Conservation (phyloP, 2,329 filamentous ascomycete species). For the Verticillium tricorpus region DNA sequence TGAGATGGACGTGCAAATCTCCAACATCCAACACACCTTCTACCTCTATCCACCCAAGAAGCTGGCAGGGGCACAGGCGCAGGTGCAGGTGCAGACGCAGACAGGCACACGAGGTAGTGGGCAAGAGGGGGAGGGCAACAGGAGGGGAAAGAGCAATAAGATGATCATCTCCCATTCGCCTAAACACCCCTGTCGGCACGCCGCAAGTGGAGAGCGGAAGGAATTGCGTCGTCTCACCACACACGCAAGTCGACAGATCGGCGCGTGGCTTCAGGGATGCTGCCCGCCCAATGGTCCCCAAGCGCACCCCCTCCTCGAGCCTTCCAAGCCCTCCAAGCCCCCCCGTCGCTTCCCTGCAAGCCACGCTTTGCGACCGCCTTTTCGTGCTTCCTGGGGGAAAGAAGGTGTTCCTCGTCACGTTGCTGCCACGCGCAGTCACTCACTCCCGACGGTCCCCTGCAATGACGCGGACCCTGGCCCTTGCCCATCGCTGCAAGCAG, state of each 20-base stretch:
- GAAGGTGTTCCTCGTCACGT: slow-evolving; percentile 10
- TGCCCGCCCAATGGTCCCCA: slow-evolving; percentile 4
- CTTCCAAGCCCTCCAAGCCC: slow-evolving; percentile 4
- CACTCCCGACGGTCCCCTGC: neutral
- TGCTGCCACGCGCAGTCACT: slow-evolving; percentile 10
- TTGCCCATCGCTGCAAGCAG: neutral
- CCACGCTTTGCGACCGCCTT: slow-evolving; percentile 11
- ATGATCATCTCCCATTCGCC: neutral
- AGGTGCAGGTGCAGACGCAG: neutral
- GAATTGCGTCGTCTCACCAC: neutral
- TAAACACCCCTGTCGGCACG: neutral
- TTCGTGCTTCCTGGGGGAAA: neutral
- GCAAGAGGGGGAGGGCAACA: neutral
- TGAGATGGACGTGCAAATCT: no score
- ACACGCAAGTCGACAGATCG: slow-evolving; percentile 6
- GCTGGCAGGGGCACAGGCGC: neutral
- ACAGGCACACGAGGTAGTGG: neutral
- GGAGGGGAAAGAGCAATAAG: neutral
- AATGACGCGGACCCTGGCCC: neutral
- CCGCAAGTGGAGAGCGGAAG: neutral
- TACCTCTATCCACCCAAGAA: neutral
- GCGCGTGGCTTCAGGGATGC: slow-evolving; percentile 16
- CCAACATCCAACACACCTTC: no score
- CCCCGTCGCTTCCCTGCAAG: slow-evolving; percentile 13
- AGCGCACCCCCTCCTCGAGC: neutral